phyloP scores from a whole-genome alignment of 140 eudicot genomes.

The Artemisia princeps region DNA sequence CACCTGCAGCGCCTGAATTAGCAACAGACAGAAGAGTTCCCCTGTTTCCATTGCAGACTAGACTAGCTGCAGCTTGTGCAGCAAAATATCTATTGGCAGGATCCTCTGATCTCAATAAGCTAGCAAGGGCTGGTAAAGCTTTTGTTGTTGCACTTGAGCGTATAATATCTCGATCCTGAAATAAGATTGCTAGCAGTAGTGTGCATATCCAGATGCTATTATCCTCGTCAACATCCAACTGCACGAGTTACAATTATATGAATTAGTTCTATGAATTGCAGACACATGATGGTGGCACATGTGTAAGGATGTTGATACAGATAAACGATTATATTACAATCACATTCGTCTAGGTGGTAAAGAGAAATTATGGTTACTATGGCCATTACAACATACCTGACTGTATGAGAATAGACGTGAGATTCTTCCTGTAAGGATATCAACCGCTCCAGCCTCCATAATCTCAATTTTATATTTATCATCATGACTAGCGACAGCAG shows the following conservation, averaged over 20 bases:
- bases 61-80: conserved; percentile 87
- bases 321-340: neutral
- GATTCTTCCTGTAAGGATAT: conserved; percentile 82
- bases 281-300: conserved; percentile 10
- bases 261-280: neutral
- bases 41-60: conserved; percentile 93
- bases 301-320: neutral
- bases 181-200: conserved; percentile 67
- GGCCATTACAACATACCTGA: conserved; percentile 41
- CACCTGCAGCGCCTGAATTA: conserved; percentile 88
- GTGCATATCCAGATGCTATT: conserved; percentile 75
- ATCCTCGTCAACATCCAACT: conserved; percentile 60
- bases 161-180: conserved; percentile 86
- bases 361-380: neutral
- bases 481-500: conserved; percentile 71
- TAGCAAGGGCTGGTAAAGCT: conserved; percentile 75
- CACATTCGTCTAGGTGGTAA: neutral
- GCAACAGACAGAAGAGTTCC: conserved; percentile 98
- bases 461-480: conserved; percentile 57
- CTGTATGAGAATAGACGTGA: conserved; percentile 49
- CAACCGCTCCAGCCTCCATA: conserved; percentile 91
- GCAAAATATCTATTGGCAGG: conserved; percentile 82
- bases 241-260: conserved; percentile 2
- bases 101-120: conserved; percentile 73
- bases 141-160: conserved; percentile 77